Evolutionary conservation across 192 early-diverging fungal species (phyloP).

Genomic region (Backusella liffmaniae): DNA sequence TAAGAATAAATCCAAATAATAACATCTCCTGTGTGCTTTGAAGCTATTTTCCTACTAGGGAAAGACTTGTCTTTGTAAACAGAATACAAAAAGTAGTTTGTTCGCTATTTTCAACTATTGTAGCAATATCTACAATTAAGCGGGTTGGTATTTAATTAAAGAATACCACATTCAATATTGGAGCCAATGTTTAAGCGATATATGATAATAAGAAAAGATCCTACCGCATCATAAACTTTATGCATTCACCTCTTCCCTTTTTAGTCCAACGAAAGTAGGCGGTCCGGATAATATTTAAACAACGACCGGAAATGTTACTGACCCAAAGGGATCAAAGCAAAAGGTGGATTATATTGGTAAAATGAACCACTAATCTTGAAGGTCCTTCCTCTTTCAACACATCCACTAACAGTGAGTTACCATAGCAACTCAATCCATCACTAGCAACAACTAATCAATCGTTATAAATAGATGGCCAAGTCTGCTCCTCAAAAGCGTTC

Average conservation of each 20-base stretch:
- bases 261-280: not conserved
- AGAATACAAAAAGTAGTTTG: too few relatives aligned
- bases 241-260: not conserved
- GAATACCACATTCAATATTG: too few relatives aligned
- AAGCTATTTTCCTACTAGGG: too few relatives aligned
- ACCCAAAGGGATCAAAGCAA: not conserved
- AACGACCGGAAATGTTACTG: not conserved
- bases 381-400: conserved; percentile 7
- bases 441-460: not conserved
- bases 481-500: conserved; percentile 61
- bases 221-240: not conserved
- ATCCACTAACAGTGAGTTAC: conserved; percentile 2
- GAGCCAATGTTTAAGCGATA: too few relatives aligned
- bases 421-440: not conserved
- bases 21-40: too few relatives aligned
- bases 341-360: not conserved
- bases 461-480: conserved; percentile 52
- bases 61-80: too few relatives aligned
- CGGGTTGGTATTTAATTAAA: too few relatives aligned
- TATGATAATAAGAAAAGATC: not conserved
- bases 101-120: too few relatives aligned
- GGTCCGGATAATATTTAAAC: not conserved
- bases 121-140: too few relatives aligned
- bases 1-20: too few relatives aligned
- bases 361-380: not conserved